Percentiles rank a stretch among this genome's conserved stretches.
phyloP scores from a whole-genome alignment of 768 basidiomycete species.

The Myochromella boudieri region DNA sequence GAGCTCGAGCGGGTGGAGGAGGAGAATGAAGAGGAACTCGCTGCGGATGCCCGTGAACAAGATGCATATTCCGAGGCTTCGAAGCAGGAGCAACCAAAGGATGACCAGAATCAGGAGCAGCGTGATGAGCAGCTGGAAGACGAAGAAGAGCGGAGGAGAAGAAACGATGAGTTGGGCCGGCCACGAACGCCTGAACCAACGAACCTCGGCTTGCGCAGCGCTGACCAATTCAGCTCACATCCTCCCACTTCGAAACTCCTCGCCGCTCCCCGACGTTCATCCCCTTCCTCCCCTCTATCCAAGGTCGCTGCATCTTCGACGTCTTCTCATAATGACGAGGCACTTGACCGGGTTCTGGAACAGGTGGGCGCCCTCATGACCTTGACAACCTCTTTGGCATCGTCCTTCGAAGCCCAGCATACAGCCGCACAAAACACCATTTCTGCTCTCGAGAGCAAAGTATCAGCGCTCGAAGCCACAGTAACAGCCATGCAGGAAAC shows the following conservation, averaged over 20 bases:
- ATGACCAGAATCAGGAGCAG: constrained; percentile 23
- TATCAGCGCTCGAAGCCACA: constrained; percentile 64
- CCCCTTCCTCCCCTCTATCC: constrained; percentile 27
- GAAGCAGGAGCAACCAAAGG: constrained; percentile 20
- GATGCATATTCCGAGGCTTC: constrained; percentile 18
- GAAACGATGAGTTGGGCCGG: constrained; percentile 60
- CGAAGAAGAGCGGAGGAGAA: constrained; percentile 46
- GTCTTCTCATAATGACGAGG: constrained; percentile 50
- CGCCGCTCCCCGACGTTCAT: constrained; percentile 16
- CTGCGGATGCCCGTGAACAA: constrained; percentile 20
- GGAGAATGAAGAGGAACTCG: constrained; percentile 65
- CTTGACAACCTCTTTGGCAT: constrained; percentile 73
- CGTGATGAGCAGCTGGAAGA: constrained; percentile 46
- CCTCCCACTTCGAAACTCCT: constrained; percentile 7
- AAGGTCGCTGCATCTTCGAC: constrained; percentile 15
- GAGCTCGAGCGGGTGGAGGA: constrained; percentile 73
- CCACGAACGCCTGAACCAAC: constrained; percentile 84
- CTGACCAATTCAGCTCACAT: constrained; percentile 21
- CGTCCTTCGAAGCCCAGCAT: constrained; percentile 76
- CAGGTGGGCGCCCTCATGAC: constrained; percentile 79
- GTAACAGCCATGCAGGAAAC: constrained; percentile 46
- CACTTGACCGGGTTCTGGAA: constrained; percentile 57
- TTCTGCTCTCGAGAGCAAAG: constrained; percentile 64
- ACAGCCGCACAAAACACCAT: constrained; percentile 75
- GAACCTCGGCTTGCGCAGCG: constrained; percentile 31